These are phyloP conservation scores for Apiospora pterosperma DNA, from an alignment of 2,329 filamentous ascomycete species.

Conservation along the genomic window DNA sequence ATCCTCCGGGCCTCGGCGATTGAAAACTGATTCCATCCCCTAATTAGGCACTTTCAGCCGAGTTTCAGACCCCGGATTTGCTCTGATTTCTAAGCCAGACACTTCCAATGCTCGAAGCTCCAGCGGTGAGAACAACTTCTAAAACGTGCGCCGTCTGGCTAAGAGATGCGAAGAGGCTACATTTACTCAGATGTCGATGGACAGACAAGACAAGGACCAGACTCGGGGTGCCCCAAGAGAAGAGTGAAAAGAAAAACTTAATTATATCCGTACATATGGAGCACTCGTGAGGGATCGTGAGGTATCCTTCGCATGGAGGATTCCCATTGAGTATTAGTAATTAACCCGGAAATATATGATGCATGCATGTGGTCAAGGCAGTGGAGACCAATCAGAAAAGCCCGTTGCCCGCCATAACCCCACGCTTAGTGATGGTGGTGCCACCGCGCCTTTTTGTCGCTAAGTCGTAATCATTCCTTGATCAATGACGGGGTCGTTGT, in stretches of 20 bases:
- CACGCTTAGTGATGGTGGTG: neutral
- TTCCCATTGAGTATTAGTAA: too few species aligned
- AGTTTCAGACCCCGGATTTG: neutral
- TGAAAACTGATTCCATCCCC: neutral
- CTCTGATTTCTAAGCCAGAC: neutral
- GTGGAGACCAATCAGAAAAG: neutral
- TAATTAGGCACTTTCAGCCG: neutral
- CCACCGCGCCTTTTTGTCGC: neutral
- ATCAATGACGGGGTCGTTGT: slow-evolving; percentile 1
- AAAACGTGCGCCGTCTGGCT: neutral
- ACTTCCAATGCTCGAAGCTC: neutral
- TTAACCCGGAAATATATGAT: too few species aligned
- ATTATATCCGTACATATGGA: too few species aligned
- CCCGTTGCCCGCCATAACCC: neutral
- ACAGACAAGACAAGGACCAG: neutral
- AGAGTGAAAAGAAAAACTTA: too few species aligned
- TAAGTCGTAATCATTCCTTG: neutral
- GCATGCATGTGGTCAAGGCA: too few species aligned
- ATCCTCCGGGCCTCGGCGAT: neutral
- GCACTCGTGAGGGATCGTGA: too few species aligned
- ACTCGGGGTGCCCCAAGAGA: too few species aligned
- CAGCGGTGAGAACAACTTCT: neutral
- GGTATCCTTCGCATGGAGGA: too few species aligned
- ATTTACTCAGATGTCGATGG: neutral
- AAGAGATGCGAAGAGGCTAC: neutral